A percentile compares a stretch with the other conserved stretches of the same genome.
Conservation (phyloP, 768 basidiomycete genomes). For the Lepiota venenata region DNA sequence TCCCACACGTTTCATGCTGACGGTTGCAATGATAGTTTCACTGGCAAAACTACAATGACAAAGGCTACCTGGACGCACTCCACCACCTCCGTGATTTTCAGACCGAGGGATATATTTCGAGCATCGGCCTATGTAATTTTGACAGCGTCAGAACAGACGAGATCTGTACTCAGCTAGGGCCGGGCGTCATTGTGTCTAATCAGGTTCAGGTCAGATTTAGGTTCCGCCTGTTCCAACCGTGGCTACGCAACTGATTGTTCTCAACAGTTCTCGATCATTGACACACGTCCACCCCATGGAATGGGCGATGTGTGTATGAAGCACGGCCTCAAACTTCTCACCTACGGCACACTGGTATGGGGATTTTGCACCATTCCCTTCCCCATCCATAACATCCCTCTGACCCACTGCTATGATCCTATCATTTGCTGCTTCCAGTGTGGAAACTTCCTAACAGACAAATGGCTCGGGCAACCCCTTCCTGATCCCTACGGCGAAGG, state of each 20-base stretch:
- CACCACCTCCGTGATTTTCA: slow-evolving; percentile 59
- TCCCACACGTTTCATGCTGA: slow-evolving; percentile 4
- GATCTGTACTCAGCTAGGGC: slow-evolving; percentile 70
- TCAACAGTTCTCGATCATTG: slow-evolving; percentile 71
- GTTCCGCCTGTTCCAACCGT: background rate
- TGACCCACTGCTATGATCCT: background rate
- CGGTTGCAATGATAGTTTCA: slow-evolving; percentile 49
- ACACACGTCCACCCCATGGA: slow-evolving; percentile 69
- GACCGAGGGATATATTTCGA: slow-evolving; percentile 51
- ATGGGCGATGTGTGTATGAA: slow-evolving; percentile 73
- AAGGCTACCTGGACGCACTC: slow-evolving; percentile 35
- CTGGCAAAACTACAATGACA: slow-evolving; percentile 65
- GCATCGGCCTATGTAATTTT: slow-evolving; percentile 77
- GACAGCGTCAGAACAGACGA: slow-evolving; percentile 70
- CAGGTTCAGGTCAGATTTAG: slow-evolving; percentile 62
- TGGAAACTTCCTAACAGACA: slow-evolving; percentile 75
- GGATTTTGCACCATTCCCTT: background rate
- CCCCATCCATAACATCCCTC: background rate
- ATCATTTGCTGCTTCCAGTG: slow-evolving; percentile 41
- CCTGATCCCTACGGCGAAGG: slow-evolving; percentile 62
- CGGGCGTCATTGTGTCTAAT: slow-evolving; percentile 70
- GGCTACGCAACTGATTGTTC: background rate
- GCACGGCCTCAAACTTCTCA: slow-evolving; percentile 68
- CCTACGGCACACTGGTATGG: slow-evolving; percentile 74
- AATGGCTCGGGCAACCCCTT: slow-evolving; percentile 61